A percentile compares a stretch with the other conserved stretches of the same genome.
These are phyloP conservation scores for Didymellaceae sp. DNA, from an alignment of 2,329 filamentous ascomycete genomes.

Conservation along the genomic window DNA sequence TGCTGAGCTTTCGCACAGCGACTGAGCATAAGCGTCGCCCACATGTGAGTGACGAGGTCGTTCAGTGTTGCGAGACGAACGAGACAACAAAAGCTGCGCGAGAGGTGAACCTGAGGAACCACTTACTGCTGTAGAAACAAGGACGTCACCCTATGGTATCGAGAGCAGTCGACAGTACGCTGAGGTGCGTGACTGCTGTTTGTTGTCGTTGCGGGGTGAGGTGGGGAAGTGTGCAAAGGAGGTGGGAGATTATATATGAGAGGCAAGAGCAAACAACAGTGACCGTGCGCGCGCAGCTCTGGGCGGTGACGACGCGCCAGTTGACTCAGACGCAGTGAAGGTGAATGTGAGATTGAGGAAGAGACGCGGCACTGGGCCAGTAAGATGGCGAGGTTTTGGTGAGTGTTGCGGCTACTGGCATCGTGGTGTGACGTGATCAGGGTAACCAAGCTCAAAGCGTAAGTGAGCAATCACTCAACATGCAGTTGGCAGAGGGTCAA, in stretches of 20 bases:
- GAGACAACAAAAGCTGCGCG: too few relatives aligned
- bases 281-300: slow-evolving; percentile 9
- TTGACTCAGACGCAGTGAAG: not conserved
- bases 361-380: not conserved
- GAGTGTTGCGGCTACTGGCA: slow-evolving; percentile 6
- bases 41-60: too few relatives aligned
- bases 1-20: too few relatives aligned
- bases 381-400: not conserved
- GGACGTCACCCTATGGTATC: too few relatives aligned
- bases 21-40: too few relatives aligned
- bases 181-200: not conserved
- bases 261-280: slow-evolving; percentile 20
- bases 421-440: not conserved
- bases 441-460: too few relatives aligned
- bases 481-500: too few relatives aligned
- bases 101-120: too few relatives aligned
- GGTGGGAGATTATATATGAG: slow-evolving; percentile 10
- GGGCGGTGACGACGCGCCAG: slow-evolving; percentile 10
- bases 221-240: not conserved
- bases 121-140: not conserved
- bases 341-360: slow-evolving; percentile 12
- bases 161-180: too few relatives aligned
- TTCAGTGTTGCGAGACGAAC: too few relatives aligned
- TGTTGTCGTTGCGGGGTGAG: not conserved
- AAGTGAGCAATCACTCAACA: too few relatives aligned